Conservation (phyloP, 352 stramenopile species). For the Phytophthora sp. region DNA sequence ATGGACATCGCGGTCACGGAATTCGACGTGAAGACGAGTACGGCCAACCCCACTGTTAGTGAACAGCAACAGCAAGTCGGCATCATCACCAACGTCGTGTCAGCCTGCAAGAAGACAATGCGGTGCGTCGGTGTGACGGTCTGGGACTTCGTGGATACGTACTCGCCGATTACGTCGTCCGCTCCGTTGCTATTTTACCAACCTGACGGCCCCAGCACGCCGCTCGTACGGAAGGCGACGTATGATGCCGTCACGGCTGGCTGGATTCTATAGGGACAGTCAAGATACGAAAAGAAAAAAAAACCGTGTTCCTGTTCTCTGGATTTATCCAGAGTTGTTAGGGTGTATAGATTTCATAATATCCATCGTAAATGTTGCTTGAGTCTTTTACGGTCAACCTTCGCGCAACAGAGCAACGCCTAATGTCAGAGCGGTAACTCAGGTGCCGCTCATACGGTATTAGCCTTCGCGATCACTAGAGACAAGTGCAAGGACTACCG, state of each 20-base stretch:
- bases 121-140: slow-evolving; percentile 32
- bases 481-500: too few relatives aligned
- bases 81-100: slow-evolving; percentile 34
- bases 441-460: too few relatives aligned
- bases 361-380: too few relatives aligned
- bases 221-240: slow-evolving; percentile 33
- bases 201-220: slow-evolving; percentile 29
- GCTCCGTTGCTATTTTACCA: slow-evolving; percentile 39
- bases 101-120: slow-evolving; percentile 40
- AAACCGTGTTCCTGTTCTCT: too few relatives aligned
- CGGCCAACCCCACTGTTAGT: slow-evolving; percentile 29
- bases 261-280: slow-evolving; percentile 29
- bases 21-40: slow-evolving; percentile 35
- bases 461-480: too few relatives aligned
- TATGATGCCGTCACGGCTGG: slow-evolving; percentile 38
- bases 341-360: not conserved
- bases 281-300: not conserved
- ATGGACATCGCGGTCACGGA: slow-evolving; percentile 43
- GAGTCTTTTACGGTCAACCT: too few relatives aligned
- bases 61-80: slow-evolving; percentile 36
- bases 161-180: slow-evolving; percentile 29
- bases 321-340: not conserved
- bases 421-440: too few relatives aligned
- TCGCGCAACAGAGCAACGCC: too few relatives aligned
- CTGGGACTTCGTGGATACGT: slow-evolving; percentile 40